These are phyloP conservation scores for Guillardia theta DNA, from an alignment of 78 protist genomes.

Conservation along the genomic window DNA sequence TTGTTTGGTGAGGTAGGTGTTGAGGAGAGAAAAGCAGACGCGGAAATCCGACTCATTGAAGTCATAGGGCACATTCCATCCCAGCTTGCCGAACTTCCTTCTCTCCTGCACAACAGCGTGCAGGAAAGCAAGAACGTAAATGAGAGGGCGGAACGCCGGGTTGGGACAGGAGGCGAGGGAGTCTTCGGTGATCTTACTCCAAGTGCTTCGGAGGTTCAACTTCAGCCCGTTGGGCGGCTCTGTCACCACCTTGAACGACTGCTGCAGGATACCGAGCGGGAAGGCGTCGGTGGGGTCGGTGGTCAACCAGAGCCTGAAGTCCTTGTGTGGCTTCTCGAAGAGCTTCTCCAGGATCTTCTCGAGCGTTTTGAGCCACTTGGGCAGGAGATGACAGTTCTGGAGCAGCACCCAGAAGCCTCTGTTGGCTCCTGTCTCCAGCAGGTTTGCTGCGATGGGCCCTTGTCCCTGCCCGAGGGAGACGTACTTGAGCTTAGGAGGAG, in stretches of 20 bases:
- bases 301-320: constrained; percentile 93
- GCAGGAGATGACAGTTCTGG: constrained; percentile 91
- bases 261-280: constrained; percentile 93
- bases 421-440: constrained; percentile 72
- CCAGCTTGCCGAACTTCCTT: constrained; percentile 91
- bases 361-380: constrained; percentile 77
- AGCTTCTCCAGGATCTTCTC: constrained; percentile 81
- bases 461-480: constrained; percentile 79
- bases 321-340: constrained; percentile 71
- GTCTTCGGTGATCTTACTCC: constrained; percentile 69
- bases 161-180: constrained; percentile 73
- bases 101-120: constrained; percentile 95
- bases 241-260: constrained; percentile 89
- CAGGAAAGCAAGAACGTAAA: constrained; percentile 87
- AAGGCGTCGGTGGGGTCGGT: constrained; percentile 88
- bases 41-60: constrained; percentile 91
- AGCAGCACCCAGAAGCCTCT: constrained; percentile 94
- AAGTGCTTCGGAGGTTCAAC: constrained; percentile 77
- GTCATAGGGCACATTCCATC: constrained; percentile 81
- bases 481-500: constrained; percentile 52
- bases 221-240: constrained; percentile 94
- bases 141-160: constrained; percentile 77
- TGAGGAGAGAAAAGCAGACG: constrained; percentile 62
- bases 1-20: constrained; percentile 79
- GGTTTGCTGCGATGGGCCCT: constrained; percentile 71